These are phyloP conservation scores for Venturia asperata DNA, from an alignment of 2,329 filamentous ascomycete genomes.

Conservation along the genomic window DNA sequence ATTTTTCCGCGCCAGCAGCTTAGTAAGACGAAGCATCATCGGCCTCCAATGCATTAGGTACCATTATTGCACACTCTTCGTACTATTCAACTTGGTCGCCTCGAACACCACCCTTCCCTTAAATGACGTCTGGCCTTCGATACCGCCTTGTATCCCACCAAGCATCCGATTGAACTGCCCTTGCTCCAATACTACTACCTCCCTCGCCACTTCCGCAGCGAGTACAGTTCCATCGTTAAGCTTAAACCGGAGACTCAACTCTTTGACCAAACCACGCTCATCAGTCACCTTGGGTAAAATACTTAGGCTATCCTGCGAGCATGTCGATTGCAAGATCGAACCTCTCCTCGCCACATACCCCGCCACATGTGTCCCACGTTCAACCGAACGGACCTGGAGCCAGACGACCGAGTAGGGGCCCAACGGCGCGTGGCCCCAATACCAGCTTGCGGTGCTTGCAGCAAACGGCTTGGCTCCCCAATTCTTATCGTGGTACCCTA, in stretches of 20 bases:
- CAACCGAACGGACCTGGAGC: constrained; percentile 30
- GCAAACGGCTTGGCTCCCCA: constrained; percentile 37
- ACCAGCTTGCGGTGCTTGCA: constrained; percentile 22
- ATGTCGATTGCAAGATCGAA: constrained; percentile 3
- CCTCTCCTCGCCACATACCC: constrained; percentile 2
- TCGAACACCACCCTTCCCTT: background rate
- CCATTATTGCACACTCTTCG: no score
- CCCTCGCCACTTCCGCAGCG: background rate
- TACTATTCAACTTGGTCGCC: constrained; percentile 1
- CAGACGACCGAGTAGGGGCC: constrained; percentile 41
- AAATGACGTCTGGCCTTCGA: background rate
- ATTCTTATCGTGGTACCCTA: constrained; percentile 45
- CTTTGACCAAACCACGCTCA: background rate
- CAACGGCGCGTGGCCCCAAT: constrained; percentile 41
- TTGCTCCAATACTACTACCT: background rate
- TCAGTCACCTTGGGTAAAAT: background rate
- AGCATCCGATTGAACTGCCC: background rate
- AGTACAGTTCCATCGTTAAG: background rate
- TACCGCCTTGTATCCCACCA: background rate
- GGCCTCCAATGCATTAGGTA: no score
- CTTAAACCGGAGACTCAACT: background rate
- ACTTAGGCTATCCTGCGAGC: background rate
- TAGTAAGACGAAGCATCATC: no score
- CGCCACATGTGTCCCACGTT: background rate
- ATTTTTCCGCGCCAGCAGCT: no score